Base-by-base conservation (phyloP, 1,284 basidiomycete species). In the Gomphus bonarii region DNA sequence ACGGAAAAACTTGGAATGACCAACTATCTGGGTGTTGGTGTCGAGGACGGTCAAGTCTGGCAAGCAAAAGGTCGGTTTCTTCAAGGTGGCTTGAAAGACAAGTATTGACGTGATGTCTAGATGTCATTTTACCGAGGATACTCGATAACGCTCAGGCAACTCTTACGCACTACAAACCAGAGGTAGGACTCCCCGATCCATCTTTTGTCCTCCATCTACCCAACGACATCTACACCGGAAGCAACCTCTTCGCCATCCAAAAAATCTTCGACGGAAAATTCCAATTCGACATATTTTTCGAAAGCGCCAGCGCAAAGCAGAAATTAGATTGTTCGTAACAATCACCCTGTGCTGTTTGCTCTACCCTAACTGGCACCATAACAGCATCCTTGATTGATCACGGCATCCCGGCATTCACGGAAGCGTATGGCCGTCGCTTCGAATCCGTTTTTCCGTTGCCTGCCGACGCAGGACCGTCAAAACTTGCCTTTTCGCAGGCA, bases 211-310 rank as follows among this genome's bases (percentile, higher is more conserved):
- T 95, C 14, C 82, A 84, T 40, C 73, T 97, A 3, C 77, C 84
- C 2, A 85, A 97, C 65, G 84, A 90, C 52, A 72, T 83, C 7
- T 79, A 83, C 50, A 76, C 79, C 8, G 78, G 77, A 25, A 86
- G 86, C 71, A 95, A 91, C 65, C 73, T 95, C 30, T 91, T 79
- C 66, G 91, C 88, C 4, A 75, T 95, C 33, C 94, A 97, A 70
- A 93, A 92, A 67, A 75, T 77, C 14, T 93, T 88, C 64, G 82
- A 89, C 14, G 90, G 89, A 6, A 75, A 82, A 54, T 95, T 95
- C 71, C 80, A 87, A 61, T 90, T 93, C 64, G 93, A 95, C 63
- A 76, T 95, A 20, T 85, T 87, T 68, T 95, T 84, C 65, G 89
- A 95, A 64, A 86, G 86, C 59, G 79, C 71, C 44, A 80, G 81